Base-by-base conservation (phyloP, 495 filamentous ascomycete species). In the Acidiella bohemica region DNA sequence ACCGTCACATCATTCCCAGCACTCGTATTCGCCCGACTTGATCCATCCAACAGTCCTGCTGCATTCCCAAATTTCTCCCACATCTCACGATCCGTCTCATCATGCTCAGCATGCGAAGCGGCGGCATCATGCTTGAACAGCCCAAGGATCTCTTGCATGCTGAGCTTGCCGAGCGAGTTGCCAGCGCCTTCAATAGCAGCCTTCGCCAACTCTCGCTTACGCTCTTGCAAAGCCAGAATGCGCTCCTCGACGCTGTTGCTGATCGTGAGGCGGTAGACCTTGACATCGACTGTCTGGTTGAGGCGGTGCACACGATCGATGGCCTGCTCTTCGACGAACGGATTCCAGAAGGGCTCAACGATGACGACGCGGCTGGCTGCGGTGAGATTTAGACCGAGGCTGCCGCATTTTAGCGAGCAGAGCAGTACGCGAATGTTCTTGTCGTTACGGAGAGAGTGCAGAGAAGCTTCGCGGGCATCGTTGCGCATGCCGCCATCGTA, bases 261-360 rank as follows among this genome's bases (percentile, higher is more conserved):
- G 46, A 97, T 73, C 10, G 86, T 93, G 48, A 97, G 68, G 48
- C 85, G 87, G 67, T 93, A 97, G 39, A 97, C 86, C 17, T 84
- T 73, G 27, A 97, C 90, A 54, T 95, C 87, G 11, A 82, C 65
- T 11, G 84, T 93, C 61, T 97, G 90, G 39, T 90, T 95, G 29
- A 97, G 75, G 9, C 90, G 83, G 50, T 97, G 90, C 32, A 97
- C 90, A 30, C 90, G 85, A 58, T 97, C 90, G 50, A 97, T 97
- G 8, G 90, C 90, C 68, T 96, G 90, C 59, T 95, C 90, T 69
- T 97, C 90, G 19, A 96, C 81, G 50, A 97, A 97, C 32, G 90
- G 81, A 61, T 97, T 97, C 90, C 90, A 97, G 60, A 96, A 97
- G 0, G 90, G 90, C 55, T 97, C 90, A 22, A 97, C 63, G 54